These are phyloP conservation scores for Penicillium cosmopolitanum DNA, from an alignment of 495 filamentous ascomycete species.

Conservation along the genomic window DNA sequence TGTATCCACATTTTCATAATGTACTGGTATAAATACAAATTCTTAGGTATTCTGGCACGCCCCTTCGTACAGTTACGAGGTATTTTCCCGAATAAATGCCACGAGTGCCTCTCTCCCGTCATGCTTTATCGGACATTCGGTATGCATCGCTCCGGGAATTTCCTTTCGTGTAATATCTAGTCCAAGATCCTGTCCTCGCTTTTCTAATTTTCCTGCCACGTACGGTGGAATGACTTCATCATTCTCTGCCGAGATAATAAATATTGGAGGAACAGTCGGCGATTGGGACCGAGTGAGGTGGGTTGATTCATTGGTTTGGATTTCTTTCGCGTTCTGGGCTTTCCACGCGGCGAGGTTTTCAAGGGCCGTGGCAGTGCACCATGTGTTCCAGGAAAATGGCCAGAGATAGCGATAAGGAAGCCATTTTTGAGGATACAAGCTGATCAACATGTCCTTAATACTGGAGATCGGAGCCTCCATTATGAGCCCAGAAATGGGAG, in stretches of 20 bases:
- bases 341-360: constrained; percentile 36
- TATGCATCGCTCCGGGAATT: constrained; percentile 57
- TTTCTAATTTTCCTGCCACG: constrained; percentile 55
- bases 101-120: constrained; percentile 49
- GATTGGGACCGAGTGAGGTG: not conserved
- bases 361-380: constrained; percentile 49
- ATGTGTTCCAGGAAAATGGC: constrained; percentile 57
- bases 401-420: constrained; percentile 71
- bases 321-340: constrained; percentile 4
- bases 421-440: constrained; percentile 82
- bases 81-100: constrained; percentile 27
- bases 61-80: not conserved
- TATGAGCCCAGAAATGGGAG: constrained; percentile 55
- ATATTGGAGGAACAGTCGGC: constrained; percentile 40
- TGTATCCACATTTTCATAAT: not conserved
- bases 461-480: constrained; percentile 80
- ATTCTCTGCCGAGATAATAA: constrained; percentile 63
- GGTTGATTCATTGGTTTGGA: not conserved
- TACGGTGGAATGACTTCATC: constrained; percentile 71
- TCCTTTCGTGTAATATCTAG: constrained; percentile 36
- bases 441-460: constrained; percentile 71
- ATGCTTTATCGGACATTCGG: constrained; percentile 44
- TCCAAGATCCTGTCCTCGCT: constrained; percentile 32
- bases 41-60: not conserved
- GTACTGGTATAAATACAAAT: no score